Evolutionary conservation across 1,139 yeast species (phyloP).

Genomic region (Debaryomycetaceae sp.): DNA sequence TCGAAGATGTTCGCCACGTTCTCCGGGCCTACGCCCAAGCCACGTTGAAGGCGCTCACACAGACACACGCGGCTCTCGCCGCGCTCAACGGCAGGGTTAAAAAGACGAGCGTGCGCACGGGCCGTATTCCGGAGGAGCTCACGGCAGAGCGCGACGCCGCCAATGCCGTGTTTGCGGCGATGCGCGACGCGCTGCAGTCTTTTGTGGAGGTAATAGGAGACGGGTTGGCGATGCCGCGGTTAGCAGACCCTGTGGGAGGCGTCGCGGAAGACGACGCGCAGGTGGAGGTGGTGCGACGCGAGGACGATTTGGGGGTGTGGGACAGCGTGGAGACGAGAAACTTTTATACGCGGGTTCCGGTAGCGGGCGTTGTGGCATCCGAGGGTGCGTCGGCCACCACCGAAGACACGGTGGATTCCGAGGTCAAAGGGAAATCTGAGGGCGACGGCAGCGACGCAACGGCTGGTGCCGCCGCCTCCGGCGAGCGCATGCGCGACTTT

Average conservation of each 20-base stretch:
- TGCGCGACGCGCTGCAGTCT: conserved; percentile 39
- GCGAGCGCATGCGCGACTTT: conserved; percentile 44
- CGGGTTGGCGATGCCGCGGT: conserved; percentile 23
- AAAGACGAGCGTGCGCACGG: conserved; percentile 61
- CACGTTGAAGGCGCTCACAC: conserved; percentile 33
- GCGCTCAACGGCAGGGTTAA: conserved; percentile 39
- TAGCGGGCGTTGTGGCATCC: conserved; percentile 14
- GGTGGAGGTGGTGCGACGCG: conserved; percentile 26
- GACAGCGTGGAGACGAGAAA: conserved; percentile 57
- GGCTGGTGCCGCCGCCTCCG: conserved; percentile 18
- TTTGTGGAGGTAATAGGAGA: conserved; percentile 39
- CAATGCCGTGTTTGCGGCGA: conserved; percentile 37
- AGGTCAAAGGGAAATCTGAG: background rate
- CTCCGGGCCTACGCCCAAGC: conserved; percentile 47
- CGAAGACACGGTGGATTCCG: no score
- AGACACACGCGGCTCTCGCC: conserved; percentile 29
- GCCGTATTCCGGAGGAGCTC: conserved; percentile 54
- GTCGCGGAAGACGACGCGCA: conserved; percentile 16
- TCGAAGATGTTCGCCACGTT: conserved; percentile 13
- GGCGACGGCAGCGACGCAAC: conserved; percentile 4
- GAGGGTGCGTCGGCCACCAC: no score
- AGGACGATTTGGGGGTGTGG: conserved; percentile 51
- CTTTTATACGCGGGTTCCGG: conserved; percentile 50
- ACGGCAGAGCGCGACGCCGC: conserved; percentile 38
- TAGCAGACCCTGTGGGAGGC: conserved; percentile 15